Conservation (phyloP, 208 protist species). For the Leishmania aethiopica region DNA sequence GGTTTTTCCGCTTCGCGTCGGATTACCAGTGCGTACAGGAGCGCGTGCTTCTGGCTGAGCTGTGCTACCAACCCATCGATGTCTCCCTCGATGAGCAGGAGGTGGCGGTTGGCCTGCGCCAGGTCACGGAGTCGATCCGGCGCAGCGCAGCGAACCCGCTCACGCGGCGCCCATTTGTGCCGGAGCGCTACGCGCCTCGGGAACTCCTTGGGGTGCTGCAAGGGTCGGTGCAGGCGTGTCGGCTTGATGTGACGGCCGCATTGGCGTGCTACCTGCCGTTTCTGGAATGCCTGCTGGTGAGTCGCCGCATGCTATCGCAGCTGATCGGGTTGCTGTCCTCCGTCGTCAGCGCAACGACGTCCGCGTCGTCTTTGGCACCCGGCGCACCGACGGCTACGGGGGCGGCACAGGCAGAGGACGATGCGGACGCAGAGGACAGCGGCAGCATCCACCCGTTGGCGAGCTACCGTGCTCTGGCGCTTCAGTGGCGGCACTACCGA, state of each 20-base stretch:
- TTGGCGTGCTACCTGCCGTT: slow-evolving; percentile 70
- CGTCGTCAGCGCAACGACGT: slow-evolving; percentile 15
- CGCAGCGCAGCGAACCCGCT: slow-evolving; percentile 27
- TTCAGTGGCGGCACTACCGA: slow-evolving; percentile 28
- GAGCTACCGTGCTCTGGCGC: slow-evolving; percentile 4
- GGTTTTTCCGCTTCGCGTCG: slow-evolving; percentile 47
- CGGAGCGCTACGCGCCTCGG: slow-evolving; percentile 51
- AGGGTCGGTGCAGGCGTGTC: slow-evolving; percentile 48
- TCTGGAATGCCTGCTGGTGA: slow-evolving; percentile 59
- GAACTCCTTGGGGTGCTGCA: slow-evolving; percentile 77
- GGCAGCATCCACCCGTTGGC: background rate
- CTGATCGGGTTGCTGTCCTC: slow-evolving; percentile 52
- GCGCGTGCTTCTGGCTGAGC: slow-evolving; percentile 61
- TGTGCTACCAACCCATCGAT: slow-evolving; percentile 57
- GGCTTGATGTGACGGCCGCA: slow-evolving; percentile 50
- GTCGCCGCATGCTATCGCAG: slow-evolving; percentile 43
- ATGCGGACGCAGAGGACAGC: background rate
- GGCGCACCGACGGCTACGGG: background rate
- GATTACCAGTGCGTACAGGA: slow-evolving; percentile 54
- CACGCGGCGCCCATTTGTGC: slow-evolving; percentile 40
- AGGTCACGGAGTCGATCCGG: slow-evolving; percentile 51
- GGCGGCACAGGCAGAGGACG: background rate
- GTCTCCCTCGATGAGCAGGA: slow-evolving; percentile 24
- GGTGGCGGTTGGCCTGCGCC: slow-evolving; percentile 37
- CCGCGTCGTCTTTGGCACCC: background rate